A percentile compares a stretch with the other conserved stretches of the same genome.
These are phyloP conservation scores for Eutrema salsugineum DNA, from an alignment of 441 rosid species.

Conservation along the genomic window DNA sequence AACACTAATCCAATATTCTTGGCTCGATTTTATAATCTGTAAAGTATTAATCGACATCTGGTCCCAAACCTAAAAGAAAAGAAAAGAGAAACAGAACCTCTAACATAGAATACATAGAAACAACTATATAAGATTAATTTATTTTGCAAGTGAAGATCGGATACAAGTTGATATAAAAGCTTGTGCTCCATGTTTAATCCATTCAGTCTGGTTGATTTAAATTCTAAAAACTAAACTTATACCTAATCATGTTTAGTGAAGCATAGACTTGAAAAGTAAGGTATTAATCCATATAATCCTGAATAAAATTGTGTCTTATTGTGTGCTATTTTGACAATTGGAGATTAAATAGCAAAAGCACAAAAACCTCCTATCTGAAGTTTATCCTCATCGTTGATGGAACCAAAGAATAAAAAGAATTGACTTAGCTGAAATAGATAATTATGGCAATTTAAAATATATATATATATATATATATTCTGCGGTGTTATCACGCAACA, in stretches of 20 bases:
- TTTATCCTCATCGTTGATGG: background rate
- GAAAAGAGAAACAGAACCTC: background rate
- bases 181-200: background rate
- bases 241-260: background rate
- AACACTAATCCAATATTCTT: background rate
- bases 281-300: background rate
- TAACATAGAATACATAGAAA: background rate
- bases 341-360: background rate
- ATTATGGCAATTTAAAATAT: background rate
- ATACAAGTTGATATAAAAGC: background rate
- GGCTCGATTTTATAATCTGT: background rate
- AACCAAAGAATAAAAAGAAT: background rate
- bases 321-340: background rate
- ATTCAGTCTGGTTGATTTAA: background rate
- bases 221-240: background rate
- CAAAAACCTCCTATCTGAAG: background rate
- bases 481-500: slow-evolving; percentile 9
- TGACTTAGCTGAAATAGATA: background rate
- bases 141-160: background rate
- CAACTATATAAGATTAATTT: background rate
- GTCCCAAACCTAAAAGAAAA: background rate
- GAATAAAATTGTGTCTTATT: background rate
- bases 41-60: background rate
- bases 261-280: background rate
- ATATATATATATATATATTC: background rate